A percentile compares a stretch with the other conserved stretches of the same genome.
These are phyloP conservation scores for Saccharomycopsis hybrid DNA, from an alignment of 1,139 yeast genomes.

Conservation along the genomic window DNA sequence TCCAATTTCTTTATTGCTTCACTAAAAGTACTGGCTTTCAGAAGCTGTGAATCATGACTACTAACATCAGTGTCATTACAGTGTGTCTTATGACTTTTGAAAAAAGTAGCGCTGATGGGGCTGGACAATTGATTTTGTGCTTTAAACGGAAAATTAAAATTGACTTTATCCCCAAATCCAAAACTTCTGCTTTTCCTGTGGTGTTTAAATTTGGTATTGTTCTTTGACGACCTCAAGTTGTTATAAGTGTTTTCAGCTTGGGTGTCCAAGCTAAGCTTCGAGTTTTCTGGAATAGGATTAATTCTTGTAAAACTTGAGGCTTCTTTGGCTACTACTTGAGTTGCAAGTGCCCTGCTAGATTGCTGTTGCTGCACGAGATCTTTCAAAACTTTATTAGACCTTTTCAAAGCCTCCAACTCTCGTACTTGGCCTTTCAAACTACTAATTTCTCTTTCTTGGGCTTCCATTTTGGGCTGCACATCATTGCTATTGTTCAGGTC, in stretches of 20 bases:
- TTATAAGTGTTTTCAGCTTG: not conserved
- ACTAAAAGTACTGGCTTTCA: constrained; percentile 1
- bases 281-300: not conserved
- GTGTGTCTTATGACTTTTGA: not conserved
- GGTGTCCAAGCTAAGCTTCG: not conserved
- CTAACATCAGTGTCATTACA: not conserved
- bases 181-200: constrained; percentile 19
- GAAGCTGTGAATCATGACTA: not conserved
- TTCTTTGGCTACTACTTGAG: no score
- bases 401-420: constrained; percentile 10
- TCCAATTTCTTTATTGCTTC: not conserved
- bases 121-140: not conserved
- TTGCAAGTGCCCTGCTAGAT: not conserved
- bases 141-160: constrained; percentile 6
- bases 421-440: not conserved
- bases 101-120: not conserved
- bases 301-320: no score
- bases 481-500: not conserved
- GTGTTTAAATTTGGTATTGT: constrained; percentile 7
- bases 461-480: not conserved
- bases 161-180: constrained; percentile 17
- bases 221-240: constrained; percentile 14
- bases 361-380: constrained; percentile 7
- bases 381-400: constrained; percentile 19
- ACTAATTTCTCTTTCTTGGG: not conserved